phyloP scores from a whole-genome alignment of 2,329 filamentous ascomycete species.

The Fusarium sambucinum region DNA sequence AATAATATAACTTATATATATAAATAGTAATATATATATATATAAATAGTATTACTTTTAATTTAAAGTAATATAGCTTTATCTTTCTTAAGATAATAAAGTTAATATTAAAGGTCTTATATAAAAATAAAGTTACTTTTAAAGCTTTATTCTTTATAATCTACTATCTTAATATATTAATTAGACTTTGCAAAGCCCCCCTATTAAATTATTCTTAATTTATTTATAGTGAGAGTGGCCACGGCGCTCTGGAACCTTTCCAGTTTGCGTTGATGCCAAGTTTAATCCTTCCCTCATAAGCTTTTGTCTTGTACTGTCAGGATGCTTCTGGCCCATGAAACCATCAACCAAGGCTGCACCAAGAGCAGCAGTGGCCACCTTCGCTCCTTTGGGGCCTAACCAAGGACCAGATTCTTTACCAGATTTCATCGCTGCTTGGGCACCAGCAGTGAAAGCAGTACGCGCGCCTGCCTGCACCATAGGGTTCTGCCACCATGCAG shows the following conservation, averaged over 20 bases:
- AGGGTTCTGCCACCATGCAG: conserved; percentile 55
- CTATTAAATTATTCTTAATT: no score
- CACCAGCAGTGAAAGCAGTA: conserved; percentile 62
- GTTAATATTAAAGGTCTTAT: no score
- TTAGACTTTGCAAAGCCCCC: no score
- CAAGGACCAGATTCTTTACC: conserved; percentile 60
- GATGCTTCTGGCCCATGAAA: conserved; percentile 55
- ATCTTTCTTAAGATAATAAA: no score
- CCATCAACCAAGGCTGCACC: conserved; percentile 63
- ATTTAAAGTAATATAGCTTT: no score
- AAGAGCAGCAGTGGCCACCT: conserved; percentile 62
- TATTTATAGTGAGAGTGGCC: background rate
- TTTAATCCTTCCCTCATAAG: conserved; percentile 47
- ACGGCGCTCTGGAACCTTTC: conserved; percentile 6
- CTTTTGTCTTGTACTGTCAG: conserved; percentile 44
- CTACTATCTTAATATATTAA: no score
- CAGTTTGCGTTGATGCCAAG: conserved; percentile 38
- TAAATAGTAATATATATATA: no score
- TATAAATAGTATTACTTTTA: no score
- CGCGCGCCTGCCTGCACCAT: conserved; percentile 58
- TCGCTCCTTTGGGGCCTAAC: conserved; percentile 62
- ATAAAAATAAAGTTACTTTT: no score
- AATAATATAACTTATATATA: no score
- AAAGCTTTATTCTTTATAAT: no score
- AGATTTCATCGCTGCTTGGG: conserved; percentile 61